A percentile compares a stretch with the other conserved stretches of the same genome.
phyloP scores from a whole-genome alignment of 2,329 filamentous ascomycete genomes.

The Aspergillus brasiliensis region DNA sequence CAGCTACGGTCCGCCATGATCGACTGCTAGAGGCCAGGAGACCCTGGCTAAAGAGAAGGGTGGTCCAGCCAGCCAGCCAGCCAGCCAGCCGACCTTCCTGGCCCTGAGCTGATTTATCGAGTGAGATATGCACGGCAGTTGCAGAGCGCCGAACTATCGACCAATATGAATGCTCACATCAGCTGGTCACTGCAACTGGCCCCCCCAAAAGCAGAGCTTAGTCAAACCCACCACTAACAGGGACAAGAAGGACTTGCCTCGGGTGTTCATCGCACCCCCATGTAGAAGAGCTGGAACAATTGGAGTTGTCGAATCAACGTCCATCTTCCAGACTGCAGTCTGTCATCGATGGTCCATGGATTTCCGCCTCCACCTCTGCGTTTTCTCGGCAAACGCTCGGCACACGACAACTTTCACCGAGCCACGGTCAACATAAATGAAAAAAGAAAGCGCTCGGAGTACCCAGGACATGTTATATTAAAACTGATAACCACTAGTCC shows the following conservation, averaged over 20 bases:
- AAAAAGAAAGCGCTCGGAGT: background rate
- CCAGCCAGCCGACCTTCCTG: background rate
- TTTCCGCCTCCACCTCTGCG: slow-evolving; percentile 10
- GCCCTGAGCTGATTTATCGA: background rate
- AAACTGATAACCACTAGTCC: background rate
- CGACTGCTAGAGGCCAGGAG: background rate
- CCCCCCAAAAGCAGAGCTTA: background rate
- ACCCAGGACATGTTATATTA: background rate
- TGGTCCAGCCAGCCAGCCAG: background rate
- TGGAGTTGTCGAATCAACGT: background rate
- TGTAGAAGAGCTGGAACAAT: background rate
- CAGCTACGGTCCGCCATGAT: background rate
- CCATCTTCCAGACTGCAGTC: background rate
- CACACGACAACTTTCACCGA: background rate
- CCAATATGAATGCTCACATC: too few species aligned
- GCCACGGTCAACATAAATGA: background rate
- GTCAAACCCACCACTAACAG: background rate
- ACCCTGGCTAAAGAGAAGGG: background rate
- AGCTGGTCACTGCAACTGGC: too few species aligned
- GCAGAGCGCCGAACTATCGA: background rate
- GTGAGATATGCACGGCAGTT: background rate
- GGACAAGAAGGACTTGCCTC: background rate
- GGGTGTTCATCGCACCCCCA: background rate
- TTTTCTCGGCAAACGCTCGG: slow-evolving; percentile 20
- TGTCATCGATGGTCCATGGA: background rate